These are phyloP conservation scores for Macrolepiota fuliginosa DNA, from an alignment of 768 basidiomycete species.

Conservation along the genomic window DNA sequence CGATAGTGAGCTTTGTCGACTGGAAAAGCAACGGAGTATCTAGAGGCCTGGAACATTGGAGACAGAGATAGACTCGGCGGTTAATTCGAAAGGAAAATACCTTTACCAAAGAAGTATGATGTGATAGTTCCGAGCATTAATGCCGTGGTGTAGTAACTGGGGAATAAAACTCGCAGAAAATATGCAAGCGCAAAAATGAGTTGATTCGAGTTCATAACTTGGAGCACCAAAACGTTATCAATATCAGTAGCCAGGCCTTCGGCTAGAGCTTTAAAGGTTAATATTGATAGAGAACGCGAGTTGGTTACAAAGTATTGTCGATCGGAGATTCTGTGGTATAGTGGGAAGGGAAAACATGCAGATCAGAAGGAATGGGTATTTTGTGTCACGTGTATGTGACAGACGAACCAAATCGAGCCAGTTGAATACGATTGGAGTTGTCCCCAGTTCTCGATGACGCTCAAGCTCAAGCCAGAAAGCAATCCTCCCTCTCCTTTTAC, in stretches of 20 bases:
- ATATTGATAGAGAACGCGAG: too few species aligned
- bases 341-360: neutral
- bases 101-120: neutral
- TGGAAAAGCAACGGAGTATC: neutral
- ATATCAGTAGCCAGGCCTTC: too few species aligned
- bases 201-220: too few species aligned
- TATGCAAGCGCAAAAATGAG: too few species aligned
- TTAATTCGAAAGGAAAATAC: neutral
- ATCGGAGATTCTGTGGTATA: neutral
- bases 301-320: neutral
- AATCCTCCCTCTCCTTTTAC: slow-evolving; percentile 55
- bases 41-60: neutral
- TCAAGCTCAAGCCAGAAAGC: slow-evolving; percentile 43
- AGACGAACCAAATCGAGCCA: neutral
- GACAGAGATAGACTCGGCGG: neutral
- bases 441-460: slow-evolving; percentile 31
- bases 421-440: too few species aligned
- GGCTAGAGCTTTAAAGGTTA: too few species aligned
- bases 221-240: too few species aligned
- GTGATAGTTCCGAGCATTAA: neutral
- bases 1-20: neutral
- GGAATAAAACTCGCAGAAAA: too few species aligned
- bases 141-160: neutral
- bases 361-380: neutral
- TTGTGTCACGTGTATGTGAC: neutral